Evolutionary conservation across 805 yeast species (phyloP).

Genomic region (Lachancea sp.): DNA sequence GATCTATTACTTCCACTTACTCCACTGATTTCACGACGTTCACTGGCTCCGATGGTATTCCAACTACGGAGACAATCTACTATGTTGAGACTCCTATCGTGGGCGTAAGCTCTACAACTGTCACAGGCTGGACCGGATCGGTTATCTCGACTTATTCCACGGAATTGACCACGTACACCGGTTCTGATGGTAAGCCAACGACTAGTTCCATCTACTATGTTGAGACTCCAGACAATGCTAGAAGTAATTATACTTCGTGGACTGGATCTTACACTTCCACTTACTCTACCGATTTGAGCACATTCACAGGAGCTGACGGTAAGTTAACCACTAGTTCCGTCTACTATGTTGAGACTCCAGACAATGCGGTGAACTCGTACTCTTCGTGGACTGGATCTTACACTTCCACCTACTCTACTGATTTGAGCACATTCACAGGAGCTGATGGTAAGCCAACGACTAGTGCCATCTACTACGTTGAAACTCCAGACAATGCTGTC

Average conservation of each 20-base stretch:
- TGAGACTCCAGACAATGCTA: slow-evolving; percentile 5
- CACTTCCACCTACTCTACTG: slow-evolving; percentile 10
- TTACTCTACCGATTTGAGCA: slow-evolving; percentile 10
- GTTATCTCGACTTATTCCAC: slow-evolving; percentile 4
- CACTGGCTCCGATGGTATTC: slow-evolving; percentile 5
- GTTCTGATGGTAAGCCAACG: slow-evolving; percentile 2
- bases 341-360: slow-evolving; percentile 9
- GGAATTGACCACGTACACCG: not conserved
- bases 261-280: slow-evolving; percentile 7
- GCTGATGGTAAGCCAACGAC: slow-evolving; percentile 8
- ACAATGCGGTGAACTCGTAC: not conserved
- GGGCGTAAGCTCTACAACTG: not conserved
- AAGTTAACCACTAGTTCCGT: slow-evolving; percentile 9
- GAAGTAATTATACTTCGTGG: not conserved
- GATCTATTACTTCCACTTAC: slow-evolving; percentile 8
- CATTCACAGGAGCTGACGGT: slow-evolving; percentile 4
- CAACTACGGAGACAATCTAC: slow-evolving; percentile 1
- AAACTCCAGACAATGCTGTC: slow-evolving; percentile 8
- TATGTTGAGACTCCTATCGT: slow-evolving; percentile 7
- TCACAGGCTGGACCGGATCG: slow-evolving; percentile 4
- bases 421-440: slow-evolving; percentile 2
- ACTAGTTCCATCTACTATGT: slow-evolving; percentile 3
- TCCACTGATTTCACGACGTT: not conserved
- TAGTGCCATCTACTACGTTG: slow-evolving; percentile 10
- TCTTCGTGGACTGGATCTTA: not conserved